These are phyloP conservation scores for Aurinia saxatilis DNA, from an alignment of 345 rosid species.

Conservation along the genomic window DNA sequence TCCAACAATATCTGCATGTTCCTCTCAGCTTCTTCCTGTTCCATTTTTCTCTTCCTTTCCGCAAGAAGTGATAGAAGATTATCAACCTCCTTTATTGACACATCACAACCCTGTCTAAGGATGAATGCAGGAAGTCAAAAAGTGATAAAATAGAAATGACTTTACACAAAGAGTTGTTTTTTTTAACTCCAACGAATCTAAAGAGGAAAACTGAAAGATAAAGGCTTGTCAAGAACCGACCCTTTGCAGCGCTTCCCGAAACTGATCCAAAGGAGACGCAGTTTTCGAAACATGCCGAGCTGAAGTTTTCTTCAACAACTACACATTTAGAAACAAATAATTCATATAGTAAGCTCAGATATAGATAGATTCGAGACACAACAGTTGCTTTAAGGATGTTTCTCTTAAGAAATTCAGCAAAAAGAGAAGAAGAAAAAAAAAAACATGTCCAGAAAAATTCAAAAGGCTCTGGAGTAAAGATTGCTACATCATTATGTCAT, in stretches of 20 bases:
- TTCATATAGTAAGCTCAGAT: slow-evolving; percentile 6
- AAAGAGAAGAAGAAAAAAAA: background rate
- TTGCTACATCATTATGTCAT: too few species aligned
- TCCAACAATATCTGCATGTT: slow-evolving; percentile 94
- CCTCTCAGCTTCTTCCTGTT: slow-evolving; percentile 97
- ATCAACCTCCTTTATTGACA: slow-evolving; percentile 86
- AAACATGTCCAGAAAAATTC: background rate
- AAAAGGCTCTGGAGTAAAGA: too few species aligned
- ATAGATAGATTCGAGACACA: background rate
- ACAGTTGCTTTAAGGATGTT: background rate
- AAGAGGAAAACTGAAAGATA: background rate
- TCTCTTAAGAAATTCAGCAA: background rate
- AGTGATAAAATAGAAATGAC: background rate
- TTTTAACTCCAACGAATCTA: too few species aligned
- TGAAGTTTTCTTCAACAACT: slow-evolving; percentile 71
- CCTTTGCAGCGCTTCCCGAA: slow-evolving; percentile 61
- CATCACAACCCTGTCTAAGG: slow-evolving; percentile 78
- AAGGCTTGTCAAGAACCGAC: slow-evolving; percentile 33
- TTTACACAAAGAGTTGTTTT: too few species aligned
- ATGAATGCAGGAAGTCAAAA: slow-evolving; percentile 23
- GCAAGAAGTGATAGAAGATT: slow-evolving; percentile 61
- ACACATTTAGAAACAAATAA: slow-evolving; percentile 37
- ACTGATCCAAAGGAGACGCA: slow-evolving; percentile 62
- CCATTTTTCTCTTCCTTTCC: slow-evolving; percentile 92
- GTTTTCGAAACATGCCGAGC: slow-evolving; percentile 62